Base-by-base conservation (phyloP, 768 basidiomycete genomes). In the Panaeolus papilionaceus region DNA sequence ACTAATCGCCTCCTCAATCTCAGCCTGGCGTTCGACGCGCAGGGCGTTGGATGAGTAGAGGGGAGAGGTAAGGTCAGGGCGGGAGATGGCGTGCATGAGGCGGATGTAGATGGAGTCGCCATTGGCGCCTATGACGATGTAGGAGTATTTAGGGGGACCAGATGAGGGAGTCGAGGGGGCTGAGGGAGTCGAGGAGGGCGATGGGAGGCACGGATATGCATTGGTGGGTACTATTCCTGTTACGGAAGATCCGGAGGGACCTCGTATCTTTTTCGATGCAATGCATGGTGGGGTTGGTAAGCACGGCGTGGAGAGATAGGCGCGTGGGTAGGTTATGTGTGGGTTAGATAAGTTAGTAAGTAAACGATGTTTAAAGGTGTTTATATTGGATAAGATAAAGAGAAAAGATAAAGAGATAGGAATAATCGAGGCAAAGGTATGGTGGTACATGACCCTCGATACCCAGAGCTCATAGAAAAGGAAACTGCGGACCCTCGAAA, bases 141-240 rank as follows among this genome's bases (percentile, higher is more conserved):
- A 92, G 4, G 83, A 82, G 0, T 85, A 51, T 1, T 20, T 51
- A 1, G 47, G 47, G 26, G 18, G 47, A 11, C 12, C 18, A 2
- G 33, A 33, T 1, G 20, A 23, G 8, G 47, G 3, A 1, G 47
- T 51, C 7, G 20, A 26, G 47, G 20, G 23, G 23, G 23, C 23
- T 23, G 85, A 75, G 40, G 12, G 38, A 1, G 71, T 67, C 1
- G 84, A 81, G 0, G 84, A 67, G 40, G 80, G 68, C 14, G 81
- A 76, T 11, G 89, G 84, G 28, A 83, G 79, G 77, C 90, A 91
- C 3, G 89, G 90, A 73, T 90, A 91, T 4, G 89, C 90, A 71
- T 92, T 92, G 10, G 89, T 91, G 0, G 91, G 90, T 8, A 92
- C 91, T 44, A 92, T 91, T 1, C 91, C 90, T 0, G 90, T 92